Percentiles rank a stretch among this genome's conserved stretches.
Evolutionary conservation across 1,139 yeast genomes (phyloP).

Genomic region (Yamadazyma trypodendri): DNA sequence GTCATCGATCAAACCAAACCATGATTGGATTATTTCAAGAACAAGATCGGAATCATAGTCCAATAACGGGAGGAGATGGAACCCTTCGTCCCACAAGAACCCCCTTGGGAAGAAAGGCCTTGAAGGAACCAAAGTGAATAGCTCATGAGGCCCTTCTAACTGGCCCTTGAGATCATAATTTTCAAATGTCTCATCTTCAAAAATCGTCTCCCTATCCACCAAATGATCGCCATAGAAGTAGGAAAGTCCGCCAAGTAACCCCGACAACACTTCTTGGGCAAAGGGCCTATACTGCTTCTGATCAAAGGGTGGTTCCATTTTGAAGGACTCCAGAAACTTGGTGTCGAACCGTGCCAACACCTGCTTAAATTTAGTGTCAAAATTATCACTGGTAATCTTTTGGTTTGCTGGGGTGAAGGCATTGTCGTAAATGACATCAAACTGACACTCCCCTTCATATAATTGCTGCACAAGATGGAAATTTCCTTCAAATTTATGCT

Average conservation of each 20-base stretch:
- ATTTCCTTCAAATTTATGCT: slow-evolving; percentile 67
- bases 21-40: slow-evolving; percentile 76
- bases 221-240: slow-evolving; percentile 85
- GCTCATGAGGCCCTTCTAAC: slow-evolving; percentile 65
- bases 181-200: slow-evolving; percentile 66
- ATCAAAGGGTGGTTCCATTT: slow-evolving; percentile 56
- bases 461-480: slow-evolving; percentile 76
- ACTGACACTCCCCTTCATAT: slow-evolving; percentile 73
- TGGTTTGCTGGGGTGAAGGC: slow-evolving; percentile 41
- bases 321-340: slow-evolving; percentile 57
- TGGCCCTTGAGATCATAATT: slow-evolving; percentile 51
- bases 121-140: slow-evolving; percentile 86
- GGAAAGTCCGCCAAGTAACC: slow-evolving; percentile 85
- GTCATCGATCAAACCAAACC: slow-evolving; percentile 84
- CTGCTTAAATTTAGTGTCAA: slow-evolving; percentile 37
- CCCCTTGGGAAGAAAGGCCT: slow-evolving; percentile 96
- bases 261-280: slow-evolving; percentile 78
- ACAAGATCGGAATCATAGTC: slow-evolving; percentile 85
- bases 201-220: slow-evolving; percentile 69
- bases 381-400: slow-evolving; percentile 39
- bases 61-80: slow-evolving; percentile 79
- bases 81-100: slow-evolving; percentile 98
- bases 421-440: slow-evolving; percentile 62
- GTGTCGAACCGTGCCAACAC: slow-evolving; percentile 44
- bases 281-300: slow-evolving; percentile 48